Evolutionary conservation across 2,329 filamentous ascomycete species (phyloP).

Genomic region (Leptographium wingfieldii): DNA sequence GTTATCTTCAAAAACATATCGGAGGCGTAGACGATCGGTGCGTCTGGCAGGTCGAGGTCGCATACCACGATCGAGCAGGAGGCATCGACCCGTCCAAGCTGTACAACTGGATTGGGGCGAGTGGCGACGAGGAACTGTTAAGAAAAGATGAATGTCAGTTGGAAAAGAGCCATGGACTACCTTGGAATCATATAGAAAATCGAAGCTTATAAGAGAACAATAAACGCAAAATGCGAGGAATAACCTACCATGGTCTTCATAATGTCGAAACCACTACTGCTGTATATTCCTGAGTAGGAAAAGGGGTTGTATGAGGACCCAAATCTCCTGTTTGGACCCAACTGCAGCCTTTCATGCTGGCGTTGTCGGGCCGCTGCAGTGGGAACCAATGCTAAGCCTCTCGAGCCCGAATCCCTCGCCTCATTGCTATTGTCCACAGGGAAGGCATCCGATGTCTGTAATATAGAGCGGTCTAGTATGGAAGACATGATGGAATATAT

Average conservation of each 20-base stretch:
- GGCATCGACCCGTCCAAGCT: conserved; percentile 70
- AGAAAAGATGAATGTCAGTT: neutral
- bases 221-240: neutral
- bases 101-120: conserved; percentile 60
- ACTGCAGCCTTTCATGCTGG: neutral
- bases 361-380: neutral
- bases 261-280: conserved; percentile 41
- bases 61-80: conserved; percentile 77
- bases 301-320: conserved; percentile 18
- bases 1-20: conserved; percentile 69
- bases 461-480: neutral
- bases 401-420: neutral
- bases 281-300: conserved; percentile 44
- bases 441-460: neutral
- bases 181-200: no score
- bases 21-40: conserved; percentile 74
- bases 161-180: no score
- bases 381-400: neutral
- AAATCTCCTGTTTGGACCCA: no score
- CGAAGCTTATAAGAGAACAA: neutral
- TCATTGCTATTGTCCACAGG: neutral
- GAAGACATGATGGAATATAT: neutral
- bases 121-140: conserved; percentile 40
- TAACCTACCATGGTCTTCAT: conserved; percentile 37
- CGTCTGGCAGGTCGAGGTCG: conserved; percentile 60